Evolutionary conservation across 208 protist genomes (phyloP).

Genomic region (Herpetomonas tarakana): DNA sequence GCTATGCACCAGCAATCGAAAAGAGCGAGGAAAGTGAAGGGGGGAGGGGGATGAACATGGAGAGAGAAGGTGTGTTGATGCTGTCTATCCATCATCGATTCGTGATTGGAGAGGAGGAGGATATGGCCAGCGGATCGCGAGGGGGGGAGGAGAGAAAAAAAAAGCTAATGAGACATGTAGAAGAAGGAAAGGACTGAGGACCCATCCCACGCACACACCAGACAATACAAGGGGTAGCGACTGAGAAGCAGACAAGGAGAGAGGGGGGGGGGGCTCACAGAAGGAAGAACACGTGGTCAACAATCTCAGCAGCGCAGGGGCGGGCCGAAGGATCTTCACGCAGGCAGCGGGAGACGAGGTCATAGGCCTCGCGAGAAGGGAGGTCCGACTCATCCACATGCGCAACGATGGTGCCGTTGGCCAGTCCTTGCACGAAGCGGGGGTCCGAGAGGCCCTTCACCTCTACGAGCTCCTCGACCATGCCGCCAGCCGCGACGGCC

Average conservation of each 20-base stretch:
- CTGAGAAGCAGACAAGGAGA: background rate
- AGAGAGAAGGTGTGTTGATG: no score
- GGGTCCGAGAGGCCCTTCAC: constrained; percentile 13
- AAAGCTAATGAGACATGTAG: constrained; percentile 1
- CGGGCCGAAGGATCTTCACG: constrained; percentile 24
- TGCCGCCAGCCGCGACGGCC: background rate
- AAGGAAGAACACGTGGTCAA: constrained; percentile 54
- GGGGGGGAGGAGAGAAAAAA: background rate
- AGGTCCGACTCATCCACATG: background rate
- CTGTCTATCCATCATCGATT: no score
- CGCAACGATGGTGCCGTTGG: constrained; percentile 19
- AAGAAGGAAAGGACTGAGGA: no score
- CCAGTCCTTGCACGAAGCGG: constrained; percentile 30
- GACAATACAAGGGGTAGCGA: no score
- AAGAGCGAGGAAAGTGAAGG: no score
- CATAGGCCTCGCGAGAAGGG: constrained; percentile 19
- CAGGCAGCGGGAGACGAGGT: constrained; percentile 42
- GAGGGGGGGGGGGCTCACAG: no score
- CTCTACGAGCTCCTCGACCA: background rate
- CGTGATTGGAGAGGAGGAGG: no score
- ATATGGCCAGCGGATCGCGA: background rate
- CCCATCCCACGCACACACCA: no score
- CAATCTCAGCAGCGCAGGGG: constrained; percentile 38
- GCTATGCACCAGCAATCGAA: constrained; percentile 4
- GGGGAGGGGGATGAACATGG: no score